phyloP scores from a whole-genome alignment of 2,329 filamentous ascomycete genomes.

The Lasiodiplodia theobromae region DNA sequence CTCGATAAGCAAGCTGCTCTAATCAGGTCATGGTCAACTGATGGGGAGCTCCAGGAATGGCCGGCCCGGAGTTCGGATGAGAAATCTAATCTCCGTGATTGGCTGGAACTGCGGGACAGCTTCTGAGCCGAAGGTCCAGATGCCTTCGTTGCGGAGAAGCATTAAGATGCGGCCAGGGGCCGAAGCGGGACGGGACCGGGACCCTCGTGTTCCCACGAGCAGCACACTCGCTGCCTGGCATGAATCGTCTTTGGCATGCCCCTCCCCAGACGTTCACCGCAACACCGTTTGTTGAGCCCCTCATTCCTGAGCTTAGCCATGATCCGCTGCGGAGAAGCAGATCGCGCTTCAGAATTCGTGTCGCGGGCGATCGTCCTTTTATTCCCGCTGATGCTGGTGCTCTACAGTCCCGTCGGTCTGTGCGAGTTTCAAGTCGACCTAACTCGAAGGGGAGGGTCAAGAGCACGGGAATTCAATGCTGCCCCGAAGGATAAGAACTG shows the following conservation, averaged over 20 bases:
- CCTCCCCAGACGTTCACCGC: not conserved
- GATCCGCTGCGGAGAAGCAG: not conserved
- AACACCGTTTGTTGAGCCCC: constrained; percentile 1
- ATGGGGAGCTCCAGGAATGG: constrained; percentile 17
- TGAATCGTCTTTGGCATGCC: not conserved
- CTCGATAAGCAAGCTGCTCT: constrained; percentile 14
- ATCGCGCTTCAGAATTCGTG: not conserved
- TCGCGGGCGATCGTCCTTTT: not conserved
- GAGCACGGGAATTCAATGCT: not conserved
- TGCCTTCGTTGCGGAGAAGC: constrained; percentile 10
- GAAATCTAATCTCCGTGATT: constrained; percentile 30
- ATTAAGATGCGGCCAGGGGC: not conserved
- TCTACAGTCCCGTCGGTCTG: not conserved
- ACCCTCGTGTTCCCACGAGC: not conserved
- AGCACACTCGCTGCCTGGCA: not conserved
- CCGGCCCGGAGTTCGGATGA: constrained; percentile 25
- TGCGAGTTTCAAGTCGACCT: not conserved
- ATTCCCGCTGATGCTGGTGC: not conserved
- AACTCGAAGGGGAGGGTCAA: too few species aligned
- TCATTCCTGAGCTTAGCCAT: not conserved
- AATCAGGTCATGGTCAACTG: constrained; percentile 25
- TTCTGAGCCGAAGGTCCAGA: constrained; percentile 4
- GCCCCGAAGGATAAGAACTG: not conserved
- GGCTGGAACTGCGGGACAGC: not conserved
- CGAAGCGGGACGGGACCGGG: not conserved